These are phyloP conservation scores for Leccinum olivaceopallidum DNA, from an alignment of 768 basidiomycete genomes.

Conservation along the genomic window DNA sequence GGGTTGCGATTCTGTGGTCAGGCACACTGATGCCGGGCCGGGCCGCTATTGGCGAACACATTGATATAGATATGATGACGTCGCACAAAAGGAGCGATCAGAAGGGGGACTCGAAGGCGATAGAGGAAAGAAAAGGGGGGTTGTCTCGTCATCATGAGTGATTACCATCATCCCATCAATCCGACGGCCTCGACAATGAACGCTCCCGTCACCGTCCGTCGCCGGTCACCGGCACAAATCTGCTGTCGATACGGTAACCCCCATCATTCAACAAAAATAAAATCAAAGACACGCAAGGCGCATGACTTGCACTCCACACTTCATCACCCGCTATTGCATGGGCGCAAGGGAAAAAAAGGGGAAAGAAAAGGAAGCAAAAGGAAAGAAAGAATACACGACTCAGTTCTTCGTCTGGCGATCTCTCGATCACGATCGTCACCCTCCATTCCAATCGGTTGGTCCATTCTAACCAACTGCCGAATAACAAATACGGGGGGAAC, in stretches of 20 bases:
- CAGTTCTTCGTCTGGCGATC: conserved; percentile 10
- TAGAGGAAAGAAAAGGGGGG: not conserved
- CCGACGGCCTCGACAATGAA: not conserved
- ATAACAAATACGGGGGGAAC: not conserved
- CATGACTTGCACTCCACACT: not conserved
- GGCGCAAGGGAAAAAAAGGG: no score
- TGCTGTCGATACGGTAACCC: not conserved
- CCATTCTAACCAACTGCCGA: not conserved
- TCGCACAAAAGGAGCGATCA: not conserved
- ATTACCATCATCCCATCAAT: not conserved
- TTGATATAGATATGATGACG: not conserved
- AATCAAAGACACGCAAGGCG: not conserved
- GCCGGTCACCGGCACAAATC: not conserved
- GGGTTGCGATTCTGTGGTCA: conserved; percentile 6
- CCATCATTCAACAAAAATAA: not conserved
- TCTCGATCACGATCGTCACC: conserved; percentile 20
- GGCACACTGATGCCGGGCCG: conserved; percentile 19
- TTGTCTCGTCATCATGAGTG: conserved; percentile 4
- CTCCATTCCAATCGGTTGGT: not conserved
- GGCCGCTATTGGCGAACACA: not conserved
- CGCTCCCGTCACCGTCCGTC: not conserved
- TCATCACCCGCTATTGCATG: no score
- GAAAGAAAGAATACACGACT: not conserved
- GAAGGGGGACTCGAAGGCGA: not conserved
- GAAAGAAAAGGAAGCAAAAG: not conserved